These are phyloP conservation scores for Talaromyces verruculosus DNA, from an alignment of 2,329 filamentous ascomycete species.

Conservation along the genomic window DNA sequence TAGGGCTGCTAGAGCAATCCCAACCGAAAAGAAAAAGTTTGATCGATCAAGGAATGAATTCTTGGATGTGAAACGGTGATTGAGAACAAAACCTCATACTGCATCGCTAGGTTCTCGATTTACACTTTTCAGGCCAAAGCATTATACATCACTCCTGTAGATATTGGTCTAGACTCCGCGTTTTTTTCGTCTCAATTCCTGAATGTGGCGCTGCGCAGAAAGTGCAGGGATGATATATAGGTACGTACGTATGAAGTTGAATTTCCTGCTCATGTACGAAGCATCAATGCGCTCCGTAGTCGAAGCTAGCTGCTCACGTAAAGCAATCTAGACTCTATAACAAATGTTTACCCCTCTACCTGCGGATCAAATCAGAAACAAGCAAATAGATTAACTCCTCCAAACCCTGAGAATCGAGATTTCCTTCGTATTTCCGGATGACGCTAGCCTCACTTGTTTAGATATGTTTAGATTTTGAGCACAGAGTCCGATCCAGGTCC, in stretches of 20 bases:
- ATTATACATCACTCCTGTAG: background rate
- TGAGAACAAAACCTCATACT: background rate
- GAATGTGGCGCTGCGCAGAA: background rate
- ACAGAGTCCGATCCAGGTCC: conserved; percentile 11
- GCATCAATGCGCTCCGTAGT: background rate
- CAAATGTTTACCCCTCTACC: background rate
- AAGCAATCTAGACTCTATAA: background rate
- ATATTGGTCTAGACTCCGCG: background rate
- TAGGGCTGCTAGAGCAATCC: background rate
- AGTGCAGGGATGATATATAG: background rate
- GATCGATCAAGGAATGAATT: background rate
- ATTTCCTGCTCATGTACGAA: background rate
- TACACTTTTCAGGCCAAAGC: background rate
- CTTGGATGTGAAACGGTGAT: background rate
- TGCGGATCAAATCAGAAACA: conserved; percentile 2
- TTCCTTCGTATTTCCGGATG: background rate
- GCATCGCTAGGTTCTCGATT: background rate
- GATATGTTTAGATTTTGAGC: background rate
- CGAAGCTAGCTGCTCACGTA: background rate
- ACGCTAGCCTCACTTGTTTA: background rate
- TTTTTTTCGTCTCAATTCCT: background rate
- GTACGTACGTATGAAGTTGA: background rate
- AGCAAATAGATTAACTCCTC: background rate
- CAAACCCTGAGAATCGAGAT: background rate
- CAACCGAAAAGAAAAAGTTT: background rate